phyloP scores from a whole-genome alignment of 345 rosid species.

The Passiflora organensis region DNA sequence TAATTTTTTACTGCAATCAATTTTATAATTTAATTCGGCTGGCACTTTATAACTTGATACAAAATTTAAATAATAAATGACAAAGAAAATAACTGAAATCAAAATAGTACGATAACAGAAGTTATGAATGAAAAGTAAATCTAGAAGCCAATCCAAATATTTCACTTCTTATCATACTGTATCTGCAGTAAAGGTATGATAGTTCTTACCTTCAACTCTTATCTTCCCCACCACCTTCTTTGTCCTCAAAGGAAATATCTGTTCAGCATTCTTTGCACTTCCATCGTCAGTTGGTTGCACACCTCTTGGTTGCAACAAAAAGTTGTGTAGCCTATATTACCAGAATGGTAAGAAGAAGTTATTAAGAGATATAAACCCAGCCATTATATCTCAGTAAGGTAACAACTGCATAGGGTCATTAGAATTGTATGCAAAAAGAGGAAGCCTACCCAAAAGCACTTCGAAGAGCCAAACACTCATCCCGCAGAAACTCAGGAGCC shows the following conservation, averaged over 20 bases:
- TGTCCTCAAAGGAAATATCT: conserved; percentile 38
- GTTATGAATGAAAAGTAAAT: neutral
- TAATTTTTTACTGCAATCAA: too few relatives aligned
- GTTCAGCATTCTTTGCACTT: conserved; percentile 37
- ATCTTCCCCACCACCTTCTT: conserved; percentile 71
- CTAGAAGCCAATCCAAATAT: neutral
- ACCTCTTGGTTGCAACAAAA: conserved; percentile 81
- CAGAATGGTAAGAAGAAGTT: conserved; percentile 4
- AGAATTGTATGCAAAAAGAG: conserved; percentile 8
- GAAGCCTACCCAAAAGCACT: conserved; percentile 82
- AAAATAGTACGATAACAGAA: neutral
- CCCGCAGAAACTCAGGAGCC: conserved; percentile 89
- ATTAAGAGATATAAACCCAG: conserved; percentile 7
- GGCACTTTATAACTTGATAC: neutral
- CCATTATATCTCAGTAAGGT: neutral
- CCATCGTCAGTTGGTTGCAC: conserved; percentile 43
- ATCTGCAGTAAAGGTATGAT: neutral
- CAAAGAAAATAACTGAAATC: conserved; percentile 2
- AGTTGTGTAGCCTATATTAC: conserved; percentile 57
- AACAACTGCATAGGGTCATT: neutral
- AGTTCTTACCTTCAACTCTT: conserved; percentile 79
- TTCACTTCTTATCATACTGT: conserved; percentile 2
- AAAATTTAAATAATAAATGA: neutral
- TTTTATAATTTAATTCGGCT: too few relatives aligned
- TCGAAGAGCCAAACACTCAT: conserved; percentile 83